Conservation (phyloP, 768 basidiomycete species). For the Hirschioporus abietinus region DNA sequence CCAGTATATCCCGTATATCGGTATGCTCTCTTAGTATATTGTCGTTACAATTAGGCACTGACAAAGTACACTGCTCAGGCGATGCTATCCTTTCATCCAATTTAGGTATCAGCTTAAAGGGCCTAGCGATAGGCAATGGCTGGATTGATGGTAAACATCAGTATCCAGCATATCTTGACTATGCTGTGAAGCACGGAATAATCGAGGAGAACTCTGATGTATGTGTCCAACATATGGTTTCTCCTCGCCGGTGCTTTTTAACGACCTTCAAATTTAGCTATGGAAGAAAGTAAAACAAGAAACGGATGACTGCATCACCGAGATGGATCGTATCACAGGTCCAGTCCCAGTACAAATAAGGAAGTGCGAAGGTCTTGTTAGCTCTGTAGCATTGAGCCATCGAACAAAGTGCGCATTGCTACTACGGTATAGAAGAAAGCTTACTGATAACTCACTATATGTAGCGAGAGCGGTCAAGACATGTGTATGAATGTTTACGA, state of each 20-base stretch:
- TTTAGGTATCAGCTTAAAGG: conserved; percentile 60
- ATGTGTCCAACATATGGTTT: conserved; percentile 16
- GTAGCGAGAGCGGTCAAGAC: conserved; percentile 58
- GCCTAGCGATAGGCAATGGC: conserved; percentile 92
- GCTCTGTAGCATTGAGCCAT: conserved; percentile 22
- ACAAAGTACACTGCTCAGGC: conserved; percentile 38
- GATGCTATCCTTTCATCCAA: conserved; percentile 65
- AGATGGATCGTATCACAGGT: conserved; percentile 31
- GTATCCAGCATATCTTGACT: conserved; percentile 88
- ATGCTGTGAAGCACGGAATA: conserved; percentile 71
- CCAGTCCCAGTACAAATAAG: conserved; percentile 48
- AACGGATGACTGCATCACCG: conserved; percentile 54
- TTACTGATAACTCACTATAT: not conserved
- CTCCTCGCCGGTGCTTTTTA: conserved; percentile 5
- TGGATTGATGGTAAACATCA: conserved; percentile 92
- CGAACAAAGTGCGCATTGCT: not conserved
- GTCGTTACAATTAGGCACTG: not conserved
- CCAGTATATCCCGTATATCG: conserved; percentile 96
- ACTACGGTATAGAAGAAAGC: not conserved
- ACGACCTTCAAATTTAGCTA: conserved; percentile 31
- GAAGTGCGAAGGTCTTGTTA: conserved; percentile 57
- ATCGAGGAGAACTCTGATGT: conserved; percentile 70
- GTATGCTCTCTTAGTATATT: conserved; percentile 32
- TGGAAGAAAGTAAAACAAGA: conserved; percentile 54
- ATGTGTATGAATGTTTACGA: conserved; percentile 96